A percentile compares a stretch with the other conserved stretches of the same genome.
Evolutionary conservation across 116 monocot species (phyloP).

Genomic region (Iris pallida): DNA sequence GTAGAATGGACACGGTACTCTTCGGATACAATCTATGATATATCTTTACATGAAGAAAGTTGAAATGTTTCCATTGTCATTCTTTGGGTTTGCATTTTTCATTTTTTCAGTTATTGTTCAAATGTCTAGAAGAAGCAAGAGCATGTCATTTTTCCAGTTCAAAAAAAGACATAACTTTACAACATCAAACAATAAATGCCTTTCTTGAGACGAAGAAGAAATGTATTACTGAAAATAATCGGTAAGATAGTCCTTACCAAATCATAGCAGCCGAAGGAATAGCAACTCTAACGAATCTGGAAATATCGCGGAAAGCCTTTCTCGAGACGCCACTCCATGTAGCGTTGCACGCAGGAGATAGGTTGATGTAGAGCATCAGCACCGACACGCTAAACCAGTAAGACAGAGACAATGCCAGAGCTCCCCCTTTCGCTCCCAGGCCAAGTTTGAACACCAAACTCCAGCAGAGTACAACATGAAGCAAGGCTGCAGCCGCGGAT

Average conservation of each 20-base stretch:
- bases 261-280: slow-evolving; percentile 42
- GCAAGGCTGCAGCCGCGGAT: slow-evolving; percentile 16
- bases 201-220: too few species aligned
- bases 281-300: slow-evolving; percentile 28
- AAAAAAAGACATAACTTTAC: neutral
- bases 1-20: too few species aligned
- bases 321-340: slow-evolving; percentile 37
- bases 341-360: slow-evolving; percentile 21
- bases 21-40: too few species aligned
- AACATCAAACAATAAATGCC: neutral
- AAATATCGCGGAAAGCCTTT: slow-evolving; percentile 17
- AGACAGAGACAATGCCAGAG: slow-evolving; percentile 16
- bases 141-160: neutral
- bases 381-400: slow-evolving; percentile 25
- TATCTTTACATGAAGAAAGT: too few species aligned
- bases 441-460: slow-evolving; percentile 30
- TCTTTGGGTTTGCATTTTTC: too few species aligned
- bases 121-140: too few species aligned
- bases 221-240: too few species aligned
- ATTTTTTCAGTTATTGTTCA: too few species aligned
- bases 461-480: slow-evolving; percentile 39
- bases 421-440: slow-evolving; percentile 39
- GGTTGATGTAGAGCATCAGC: slow-evolving; percentile 24
- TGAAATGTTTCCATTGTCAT: too few species aligned
- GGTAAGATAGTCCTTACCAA: slow-evolving; percentile 13